These are phyloP conservation scores for Botryotinia convoluta DNA, from an alignment of 2,329 filamentous ascomycete species.

Conservation along the genomic window DNA sequence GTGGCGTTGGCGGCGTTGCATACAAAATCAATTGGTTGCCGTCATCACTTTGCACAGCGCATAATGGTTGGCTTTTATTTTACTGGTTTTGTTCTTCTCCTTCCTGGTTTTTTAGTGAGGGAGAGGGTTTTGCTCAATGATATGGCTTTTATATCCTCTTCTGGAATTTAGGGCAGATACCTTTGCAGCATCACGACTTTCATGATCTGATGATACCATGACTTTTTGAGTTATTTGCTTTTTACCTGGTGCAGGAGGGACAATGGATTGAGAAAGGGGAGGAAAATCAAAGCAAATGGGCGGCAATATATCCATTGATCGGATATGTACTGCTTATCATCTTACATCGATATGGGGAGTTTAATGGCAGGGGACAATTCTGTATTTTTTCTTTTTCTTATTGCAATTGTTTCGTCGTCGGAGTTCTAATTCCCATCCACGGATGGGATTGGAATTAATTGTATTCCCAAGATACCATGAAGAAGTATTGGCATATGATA, in stretches of 20 bases:
- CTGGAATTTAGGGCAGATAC: constrained; percentile 3
- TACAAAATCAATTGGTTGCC: constrained; percentile 25
- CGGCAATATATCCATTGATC: background rate
- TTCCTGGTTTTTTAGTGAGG: constrained; percentile 11
- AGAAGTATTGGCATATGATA: constrained; percentile 17
- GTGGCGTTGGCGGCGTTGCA: constrained; percentile 26
- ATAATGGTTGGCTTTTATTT: constrained; percentile 19
- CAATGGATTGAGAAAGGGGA: background rate
- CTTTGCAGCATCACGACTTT: constrained; percentile 20
- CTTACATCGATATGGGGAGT: constrained; percentile 18
- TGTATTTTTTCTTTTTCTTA: constrained; percentile 7
- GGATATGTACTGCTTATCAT: constrained; percentile 11
- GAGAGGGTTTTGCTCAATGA: constrained; percentile 17
- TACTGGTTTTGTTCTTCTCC: constrained; percentile 15
- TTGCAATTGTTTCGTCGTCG: constrained; percentile 4
- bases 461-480: constrained; percentile 17
- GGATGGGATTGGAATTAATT: constrained; percentile 7
- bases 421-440: constrained; percentile 6
- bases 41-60: constrained; percentile 17
- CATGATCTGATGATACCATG: constrained; percentile 20
- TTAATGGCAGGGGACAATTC: constrained; percentile 20
- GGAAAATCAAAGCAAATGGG: constrained; percentile 8
- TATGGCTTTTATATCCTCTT: constrained; percentile 6
- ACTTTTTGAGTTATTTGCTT: constrained; percentile 1
- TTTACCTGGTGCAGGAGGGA: background rate